Base-by-base conservation (phyloP, 768 basidiomycete genomes). In the Lactarius trivialis region DNA sequence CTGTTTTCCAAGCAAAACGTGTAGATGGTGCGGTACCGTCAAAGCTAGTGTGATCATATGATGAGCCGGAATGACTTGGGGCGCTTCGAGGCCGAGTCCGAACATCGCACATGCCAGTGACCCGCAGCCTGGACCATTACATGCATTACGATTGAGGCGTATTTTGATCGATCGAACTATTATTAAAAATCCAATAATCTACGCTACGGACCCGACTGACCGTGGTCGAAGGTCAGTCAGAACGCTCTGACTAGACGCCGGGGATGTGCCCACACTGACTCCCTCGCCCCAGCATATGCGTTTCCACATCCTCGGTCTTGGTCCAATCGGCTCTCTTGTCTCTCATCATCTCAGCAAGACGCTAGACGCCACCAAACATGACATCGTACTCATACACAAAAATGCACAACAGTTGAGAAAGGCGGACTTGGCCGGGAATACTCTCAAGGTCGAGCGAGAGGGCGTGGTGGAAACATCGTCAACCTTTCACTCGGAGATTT, bases 311-410 rank as follows among this genome's bases (percentile, higher is more conserved):
- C 79, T 91, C 65, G 93, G 93, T 67, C 73, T 93, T 45, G 93
- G 93, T 54, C 81, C 92, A 49, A 82, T 96, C 65, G 95, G 95
- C 58, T 83, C 84, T 32, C 83, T 98, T 61, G 65, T 98, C 66
- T 81, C 93, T 17, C 84, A 88, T 72, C 82, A 95, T 71, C 82
- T 98, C 43, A 86, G 90, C 43, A 78, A 78, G 55, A 73, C 77
- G 57, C 76, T 91, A 55, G 78, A 83, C 21, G 63, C 71, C 12
- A 39, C 61, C 32, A 68, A 74, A 17, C 78, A 85, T 67, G 71
- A 80, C 48, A 77, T 96, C 69, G 81, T 83, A 28, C 83, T 94
- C 70, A 83, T 97, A 60, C 82, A 89, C 74, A 85, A 81, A 68
- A 78, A 74, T 2, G 67, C 73, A 5, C 68, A 69, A n/a, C 74